These are phyloP conservation scores for Gossypium trilobum DNA, from an alignment of 441 rosid species.

Conservation along the genomic window DNA sequence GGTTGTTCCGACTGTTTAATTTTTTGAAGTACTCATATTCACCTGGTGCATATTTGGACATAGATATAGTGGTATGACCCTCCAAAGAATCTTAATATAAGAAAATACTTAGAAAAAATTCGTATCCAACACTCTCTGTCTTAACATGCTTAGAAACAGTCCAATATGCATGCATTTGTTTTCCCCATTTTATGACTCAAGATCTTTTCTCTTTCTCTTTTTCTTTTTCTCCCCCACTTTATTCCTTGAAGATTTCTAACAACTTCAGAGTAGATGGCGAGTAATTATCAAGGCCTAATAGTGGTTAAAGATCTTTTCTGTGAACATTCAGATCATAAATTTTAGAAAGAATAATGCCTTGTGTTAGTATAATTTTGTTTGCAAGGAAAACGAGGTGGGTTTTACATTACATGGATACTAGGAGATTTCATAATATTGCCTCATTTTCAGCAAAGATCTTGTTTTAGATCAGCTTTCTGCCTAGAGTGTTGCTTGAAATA, in stretches of 20 bases:
- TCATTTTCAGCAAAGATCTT: not conserved
- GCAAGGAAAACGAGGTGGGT: not conserved
- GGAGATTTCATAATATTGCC: not conserved
- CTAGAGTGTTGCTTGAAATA: not conserved
- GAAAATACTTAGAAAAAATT: not conserved
- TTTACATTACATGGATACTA: not conserved
- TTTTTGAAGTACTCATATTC: not conserved
- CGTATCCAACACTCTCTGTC: not conserved
- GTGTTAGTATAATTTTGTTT: not conserved
- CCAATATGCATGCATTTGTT: not conserved
- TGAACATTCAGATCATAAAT: conserved; percentile 3
- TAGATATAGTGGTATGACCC: not conserved
- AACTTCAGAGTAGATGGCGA: not conserved
- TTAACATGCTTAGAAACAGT: not conserved
- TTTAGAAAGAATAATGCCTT: not conserved
- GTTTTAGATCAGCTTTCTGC: not conserved
- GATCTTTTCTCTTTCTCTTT: not conserved
- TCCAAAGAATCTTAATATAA: not conserved
- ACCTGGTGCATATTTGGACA: not conserved
- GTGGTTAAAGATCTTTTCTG: not conserved
- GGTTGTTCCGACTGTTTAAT: not conserved
- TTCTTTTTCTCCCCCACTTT: not conserved
- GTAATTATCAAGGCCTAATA: not conserved
- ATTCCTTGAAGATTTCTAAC: not conserved
- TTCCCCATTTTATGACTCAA: not conserved